Evolutionary conservation across 2,329 filamentous ascomycete genomes (phyloP).

Genomic region (Fusarium anguioides): DNA sequence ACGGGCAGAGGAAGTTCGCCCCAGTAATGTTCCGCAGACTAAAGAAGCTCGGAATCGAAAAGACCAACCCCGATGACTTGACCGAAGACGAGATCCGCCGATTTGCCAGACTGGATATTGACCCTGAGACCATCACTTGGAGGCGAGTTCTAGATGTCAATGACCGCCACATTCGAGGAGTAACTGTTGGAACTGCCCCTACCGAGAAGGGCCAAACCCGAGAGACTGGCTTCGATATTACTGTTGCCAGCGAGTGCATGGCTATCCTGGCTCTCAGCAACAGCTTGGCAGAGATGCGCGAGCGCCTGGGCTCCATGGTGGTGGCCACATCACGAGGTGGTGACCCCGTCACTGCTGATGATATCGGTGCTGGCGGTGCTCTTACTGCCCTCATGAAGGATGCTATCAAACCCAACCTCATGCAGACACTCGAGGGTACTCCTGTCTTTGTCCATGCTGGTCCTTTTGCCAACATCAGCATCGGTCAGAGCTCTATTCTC

Average conservation of each 20-base stretch:
- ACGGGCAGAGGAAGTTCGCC: slow-evolving; percentile 86
- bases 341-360: slow-evolving; percentile 94
- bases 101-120: slow-evolving; percentile 96
- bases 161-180: slow-evolving; percentile 88
- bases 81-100: slow-evolving; percentile 87
- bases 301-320: slow-evolving; percentile 94
- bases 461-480: slow-evolving; percentile 98
- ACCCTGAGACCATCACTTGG: slow-evolving; percentile 98
- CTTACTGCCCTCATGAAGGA: slow-evolving; percentile 96
- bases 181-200: slow-evolving; percentile 87
- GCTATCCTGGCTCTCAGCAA: slow-evolving; percentile 95
- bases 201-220: slow-evolving; percentile 92
- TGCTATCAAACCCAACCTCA: slow-evolving; percentile 98
- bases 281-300: slow-evolving; percentile 86
- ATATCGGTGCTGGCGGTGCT: slow-evolving; percentile 91
- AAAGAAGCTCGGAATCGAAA: slow-evolving; percentile 95
- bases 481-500: slow-evolving; percentile 94
- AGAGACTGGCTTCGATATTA: slow-evolving; percentile 96
- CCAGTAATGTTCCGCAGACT: slow-evolving; percentile 93
- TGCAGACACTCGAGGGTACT: slow-evolving; percentile 97
- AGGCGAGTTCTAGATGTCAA: slow-evolving; percentile 96
- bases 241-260: slow-evolving; percentile 98
- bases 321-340: slow-evolving; percentile 86
- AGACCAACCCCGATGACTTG: slow-evolving; percentile 91
- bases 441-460: slow-evolving; percentile 98